Evolutionary conservation across 2,329 filamentous ascomycete species (phyloP), one percentile per base, ranked within the genome.

Genomic region (Sordariomycetes sp.): DNA sequence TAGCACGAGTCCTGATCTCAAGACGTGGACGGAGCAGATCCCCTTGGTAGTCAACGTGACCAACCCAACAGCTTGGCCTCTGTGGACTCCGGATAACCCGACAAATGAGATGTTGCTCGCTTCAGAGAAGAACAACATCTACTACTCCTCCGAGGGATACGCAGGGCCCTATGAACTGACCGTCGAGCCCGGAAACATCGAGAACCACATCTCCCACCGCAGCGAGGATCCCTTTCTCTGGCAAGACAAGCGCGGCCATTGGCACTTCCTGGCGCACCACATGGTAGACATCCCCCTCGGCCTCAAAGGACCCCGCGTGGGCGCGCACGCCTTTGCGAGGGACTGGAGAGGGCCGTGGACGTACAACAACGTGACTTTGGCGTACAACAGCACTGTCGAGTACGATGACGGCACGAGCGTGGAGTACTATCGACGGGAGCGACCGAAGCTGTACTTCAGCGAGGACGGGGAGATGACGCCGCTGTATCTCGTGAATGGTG

Each of bases 391-490:
- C 1, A 47, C 47, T 3, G 43, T 57, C 5, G 36, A 42, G 1
- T 56, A 48, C 33, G 58, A 55, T 0, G 66, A 70, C 40, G 65
- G 66, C 0, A 49, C 48, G 0, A 46, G 39, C 17, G 49, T 53
- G 28, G 48, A 55, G 4, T 64, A 59, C 23, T 61, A 62, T 33
- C 52, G 67, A 3, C 46, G 66, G 10, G 66, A 70, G 41, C 47
- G 67, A 3, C 64, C 66, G 1, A 66, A 69, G 50, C 31, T 71
- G 5, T 66, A 61, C 33, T 68, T 70, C 14, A 67, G 63, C 36
- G 47, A 57, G 2, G 65, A 70, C 37, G 59, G 59, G 0, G 36
- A 55, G n/a, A 51, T 66, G 52, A 64, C 53, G 11, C 65, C 66
- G 3, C 39, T 71, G 27, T 66, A 66, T 34, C 32, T 70, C 38